Percentiles rank a stretch among this genome's conserved stretches.
Evolutionary conservation across 352 stramenopile genomes (phyloP).

Genomic region (Saprolegnia parasitica): DNA sequence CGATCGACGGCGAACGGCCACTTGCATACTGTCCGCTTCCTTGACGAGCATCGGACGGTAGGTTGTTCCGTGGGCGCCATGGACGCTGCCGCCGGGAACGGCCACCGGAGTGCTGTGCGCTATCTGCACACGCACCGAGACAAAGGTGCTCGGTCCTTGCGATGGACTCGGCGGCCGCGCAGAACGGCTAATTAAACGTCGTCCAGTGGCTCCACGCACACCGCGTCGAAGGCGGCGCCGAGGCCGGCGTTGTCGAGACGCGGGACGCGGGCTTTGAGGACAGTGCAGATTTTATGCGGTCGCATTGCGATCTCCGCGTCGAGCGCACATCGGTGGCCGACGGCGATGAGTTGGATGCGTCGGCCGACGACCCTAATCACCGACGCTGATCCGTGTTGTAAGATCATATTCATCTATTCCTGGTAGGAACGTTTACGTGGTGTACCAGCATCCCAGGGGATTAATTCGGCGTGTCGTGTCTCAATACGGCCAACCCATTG

Average conservation of each 20-base stretch:
- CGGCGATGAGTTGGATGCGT: neutral
- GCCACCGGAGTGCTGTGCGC: neutral
- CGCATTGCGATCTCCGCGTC: constrained; percentile 7
- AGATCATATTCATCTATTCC: too few species aligned
- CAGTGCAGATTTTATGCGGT: constrained; percentile 9
- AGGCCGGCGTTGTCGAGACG: neutral
- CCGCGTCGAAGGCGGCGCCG: constrained; percentile 10
- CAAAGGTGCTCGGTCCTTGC: constrained; percentile 16
- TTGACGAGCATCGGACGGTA: constrained; percentile 1
- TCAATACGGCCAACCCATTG: too few species aligned
- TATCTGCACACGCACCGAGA: constrained; percentile 24
- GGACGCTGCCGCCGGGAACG: constrained; percentile 11
- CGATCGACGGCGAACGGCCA: constrained; percentile 14
- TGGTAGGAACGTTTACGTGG: too few species aligned
- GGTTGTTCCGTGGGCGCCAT: constrained; percentile 10
- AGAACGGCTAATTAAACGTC: constrained; percentile 3
- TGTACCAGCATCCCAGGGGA: too few species aligned
- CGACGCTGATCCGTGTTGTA: too few species aligned
- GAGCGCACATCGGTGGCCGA: too few species aligned
- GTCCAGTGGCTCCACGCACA: constrained; percentile 21
- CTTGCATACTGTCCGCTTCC: constrained; percentile 15
- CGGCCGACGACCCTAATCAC: too few species aligned
- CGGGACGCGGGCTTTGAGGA: constrained; percentile 1
- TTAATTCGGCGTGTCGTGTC: too few species aligned
- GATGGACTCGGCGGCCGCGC: constrained; percentile 22